Conservation (phyloP, 2,329 filamentous ascomycete genomes). For the Rosellinia necatrix region DNA sequence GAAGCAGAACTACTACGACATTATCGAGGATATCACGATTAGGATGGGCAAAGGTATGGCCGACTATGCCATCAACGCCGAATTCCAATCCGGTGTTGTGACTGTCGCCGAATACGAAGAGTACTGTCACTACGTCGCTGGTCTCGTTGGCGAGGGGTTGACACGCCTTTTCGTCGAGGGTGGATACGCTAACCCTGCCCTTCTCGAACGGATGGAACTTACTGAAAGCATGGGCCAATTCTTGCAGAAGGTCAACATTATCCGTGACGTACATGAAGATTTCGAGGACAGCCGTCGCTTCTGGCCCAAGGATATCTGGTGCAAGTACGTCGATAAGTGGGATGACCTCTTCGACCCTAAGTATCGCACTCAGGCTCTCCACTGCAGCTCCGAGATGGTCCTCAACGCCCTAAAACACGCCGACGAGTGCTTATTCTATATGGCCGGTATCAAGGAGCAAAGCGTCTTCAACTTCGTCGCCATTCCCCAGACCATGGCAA, state of each 20-base stretch:
- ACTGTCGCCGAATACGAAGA: constrained; percentile 89
- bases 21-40: constrained; percentile 89
- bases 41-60: constrained; percentile 99
- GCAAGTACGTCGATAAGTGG: constrained; percentile 88
- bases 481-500: constrained; percentile 96
- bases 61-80: constrained; percentile 85
- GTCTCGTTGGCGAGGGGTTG: constrained; percentile 91
- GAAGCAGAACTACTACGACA: constrained; percentile 80
- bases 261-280: constrained; percentile 92
- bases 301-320: constrained; percentile 97
- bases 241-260: constrained; percentile 98
- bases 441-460: constrained; percentile 92
- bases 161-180: constrained; percentile 89
- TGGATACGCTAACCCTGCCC: constrained; percentile 81
- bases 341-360: constrained; percentile 87
- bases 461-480: constrained; percentile 99
- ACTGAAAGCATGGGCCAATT: constrained; percentile 98
- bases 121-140: constrained; percentile 99
- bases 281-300: constrained; percentile 85
- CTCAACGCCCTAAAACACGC: constrained; percentile 84
- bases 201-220: constrained; percentile 77
- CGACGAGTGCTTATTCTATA: constrained; percentile 96
- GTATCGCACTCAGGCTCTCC: constrained; percentile 75
- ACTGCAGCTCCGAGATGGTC: constrained; percentile 93
- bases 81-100: constrained; percentile 77